Conservation (phyloP, 2,329 filamentous ascomycete genomes). For the Exophiala mesophila region DNA sequence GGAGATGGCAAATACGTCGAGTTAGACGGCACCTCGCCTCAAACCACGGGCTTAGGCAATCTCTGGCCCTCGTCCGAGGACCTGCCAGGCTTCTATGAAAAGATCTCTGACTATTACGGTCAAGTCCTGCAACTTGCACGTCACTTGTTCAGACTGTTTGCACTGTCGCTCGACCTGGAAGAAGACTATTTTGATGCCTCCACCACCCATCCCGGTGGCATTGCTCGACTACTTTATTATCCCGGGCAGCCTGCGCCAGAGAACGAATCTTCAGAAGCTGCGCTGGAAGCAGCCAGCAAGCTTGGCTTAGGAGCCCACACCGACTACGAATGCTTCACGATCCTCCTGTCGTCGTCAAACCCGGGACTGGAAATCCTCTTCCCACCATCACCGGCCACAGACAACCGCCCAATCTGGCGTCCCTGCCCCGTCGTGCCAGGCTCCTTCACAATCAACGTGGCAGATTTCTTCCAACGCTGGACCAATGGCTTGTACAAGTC, state of each 20-base stretch:
- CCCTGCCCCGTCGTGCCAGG: slow-evolving; percentile 31
- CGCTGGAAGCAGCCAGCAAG: slow-evolving; percentile 10
- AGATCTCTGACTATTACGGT: slow-evolving; percentile 45
- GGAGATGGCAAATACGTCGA: slow-evolving; percentile 24
- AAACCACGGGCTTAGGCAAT: slow-evolving; percentile 14
- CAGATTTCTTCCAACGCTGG: slow-evolving; percentile 40
- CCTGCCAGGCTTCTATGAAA: slow-evolving; percentile 42
- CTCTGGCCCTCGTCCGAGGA: slow-evolving; percentile 23
- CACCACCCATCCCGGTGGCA: slow-evolving; percentile 46
- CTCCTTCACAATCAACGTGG: slow-evolving; percentile 46
- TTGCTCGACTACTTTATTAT: slow-evolving; percentile 28
- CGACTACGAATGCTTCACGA: slow-evolving; percentile 46
- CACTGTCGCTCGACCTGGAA: slow-evolving; percentile 50
- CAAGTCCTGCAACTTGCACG: slow-evolving; percentile 49
- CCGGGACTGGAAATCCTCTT: slow-evolving; percentile 27
- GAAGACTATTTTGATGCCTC: slow-evolving; percentile 54
- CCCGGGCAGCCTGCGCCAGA: slow-evolving; percentile 13
- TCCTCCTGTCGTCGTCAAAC: slow-evolving; percentile 35
- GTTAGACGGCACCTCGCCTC: slow-evolving; percentile 20
- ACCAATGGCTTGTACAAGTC: slow-evolving; percentile 43
- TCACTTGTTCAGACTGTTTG: slow-evolving; percentile 50
- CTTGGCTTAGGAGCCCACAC: slow-evolving; percentile 27
- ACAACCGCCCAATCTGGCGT: slow-evolving; percentile 23
- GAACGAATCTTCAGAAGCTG: slow-evolving; percentile 1
- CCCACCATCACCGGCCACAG: slow-evolving; percentile 21